phyloP scores from a whole-genome alignment of 2,329 filamentous ascomycete species.

The Alternaria rosae region DNA sequence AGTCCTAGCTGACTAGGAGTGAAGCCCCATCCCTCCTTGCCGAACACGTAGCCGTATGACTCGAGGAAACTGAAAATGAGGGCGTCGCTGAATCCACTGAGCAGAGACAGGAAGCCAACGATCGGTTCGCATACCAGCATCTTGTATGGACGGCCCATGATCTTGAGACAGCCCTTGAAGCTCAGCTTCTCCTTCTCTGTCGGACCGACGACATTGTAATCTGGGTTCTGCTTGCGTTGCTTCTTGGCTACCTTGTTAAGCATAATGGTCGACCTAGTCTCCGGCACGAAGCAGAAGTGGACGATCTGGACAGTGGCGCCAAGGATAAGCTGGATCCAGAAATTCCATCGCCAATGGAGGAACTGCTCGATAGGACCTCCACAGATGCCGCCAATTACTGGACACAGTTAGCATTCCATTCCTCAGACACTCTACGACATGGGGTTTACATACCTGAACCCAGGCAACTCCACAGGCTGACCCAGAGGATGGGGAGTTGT shows the following conservation, averaged over 20 bases:
- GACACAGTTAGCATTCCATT: constrained; percentile 55
- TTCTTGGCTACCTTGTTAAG: constrained; percentile 81
- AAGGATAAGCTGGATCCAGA: constrained; percentile 86
- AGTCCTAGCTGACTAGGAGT: constrained; percentile 64
- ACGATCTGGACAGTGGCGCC: constrained; percentile 72
- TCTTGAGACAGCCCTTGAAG: constrained; percentile 47
- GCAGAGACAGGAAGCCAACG: constrained; percentile 72
- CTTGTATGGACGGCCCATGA: constrained; percentile 72
- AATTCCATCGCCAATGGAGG: constrained; percentile 75
- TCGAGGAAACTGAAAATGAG: constrained; percentile 82
- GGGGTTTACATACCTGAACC: constrained; percentile 60
- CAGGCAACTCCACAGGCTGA: constrained; percentile 69
- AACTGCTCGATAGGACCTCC: constrained; percentile 75
- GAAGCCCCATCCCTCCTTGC: constrained; percentile 67
- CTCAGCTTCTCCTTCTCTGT: constrained; percentile 61
- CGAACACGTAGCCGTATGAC: constrained; percentile 71
- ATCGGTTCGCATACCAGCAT: constrained; percentile 80
- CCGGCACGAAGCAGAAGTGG: constrained; percentile 74
- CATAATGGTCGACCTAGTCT: constrained; percentile 77
- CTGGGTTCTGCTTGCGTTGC: constrained; percentile 63
- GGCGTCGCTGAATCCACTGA: constrained; percentile 76
- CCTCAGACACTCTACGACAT: not conserved
- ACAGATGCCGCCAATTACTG: constrained; percentile 79
- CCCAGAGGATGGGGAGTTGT: constrained; percentile 70
- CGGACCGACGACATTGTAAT: constrained; percentile 68